Evolutionary conservation across 495 filamentous ascomycete species (phyloP).

Genomic region (Beverwykella pulmonaria): DNA sequence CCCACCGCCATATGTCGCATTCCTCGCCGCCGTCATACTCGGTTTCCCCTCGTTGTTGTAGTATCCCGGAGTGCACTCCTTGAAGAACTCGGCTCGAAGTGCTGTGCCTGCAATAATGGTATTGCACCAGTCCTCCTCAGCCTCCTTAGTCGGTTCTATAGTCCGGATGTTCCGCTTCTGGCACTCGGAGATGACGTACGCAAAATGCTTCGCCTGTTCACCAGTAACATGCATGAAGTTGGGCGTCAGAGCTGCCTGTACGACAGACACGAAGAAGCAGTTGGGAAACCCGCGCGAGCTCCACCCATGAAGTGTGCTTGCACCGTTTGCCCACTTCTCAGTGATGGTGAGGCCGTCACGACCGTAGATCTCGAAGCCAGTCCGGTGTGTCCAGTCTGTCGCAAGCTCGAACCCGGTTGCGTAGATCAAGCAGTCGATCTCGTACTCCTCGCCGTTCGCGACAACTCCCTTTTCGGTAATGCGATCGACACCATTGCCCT

Average conservation of each 20-base stretch:
- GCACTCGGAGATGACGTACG: conserved; percentile 25
- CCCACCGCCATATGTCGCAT: conserved; percentile 12
- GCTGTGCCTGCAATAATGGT: conserved; percentile 13
- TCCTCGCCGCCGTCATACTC: conserved; percentile 2
- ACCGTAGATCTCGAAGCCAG: conserved; percentile 28
- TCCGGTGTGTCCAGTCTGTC: conserved; percentile 16
- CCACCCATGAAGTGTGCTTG: background rate
- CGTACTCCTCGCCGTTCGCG: conserved; percentile 27
- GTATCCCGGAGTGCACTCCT: conserved; percentile 35
- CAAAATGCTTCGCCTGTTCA: conserved; percentile 14
- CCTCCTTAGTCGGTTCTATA: conserved; percentile 20
- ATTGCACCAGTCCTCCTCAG: conserved; percentile 23
- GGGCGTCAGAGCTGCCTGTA: conserved; percentile 19
- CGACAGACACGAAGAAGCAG: background rate
- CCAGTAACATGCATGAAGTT: conserved; percentile 28
- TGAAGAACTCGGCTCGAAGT: conserved; percentile 6
- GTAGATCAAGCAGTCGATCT: conserved; percentile 30
- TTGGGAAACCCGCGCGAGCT: background rate
- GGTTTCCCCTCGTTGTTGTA: conserved; percentile 28
- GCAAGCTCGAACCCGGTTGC: conserved; percentile 33
- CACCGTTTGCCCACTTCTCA: conserved; percentile 11
- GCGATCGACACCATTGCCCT: conserved; percentile 24
- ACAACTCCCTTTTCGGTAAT: conserved; percentile 31
- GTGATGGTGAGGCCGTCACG: conserved; percentile 12
- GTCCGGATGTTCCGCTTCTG: conserved; percentile 9